Percentiles rank a stretch among this genome's conserved stretches.
phyloP scores from a whole-genome alignment of 768 basidiomycete species.

The Lactarius sp. region DNA sequence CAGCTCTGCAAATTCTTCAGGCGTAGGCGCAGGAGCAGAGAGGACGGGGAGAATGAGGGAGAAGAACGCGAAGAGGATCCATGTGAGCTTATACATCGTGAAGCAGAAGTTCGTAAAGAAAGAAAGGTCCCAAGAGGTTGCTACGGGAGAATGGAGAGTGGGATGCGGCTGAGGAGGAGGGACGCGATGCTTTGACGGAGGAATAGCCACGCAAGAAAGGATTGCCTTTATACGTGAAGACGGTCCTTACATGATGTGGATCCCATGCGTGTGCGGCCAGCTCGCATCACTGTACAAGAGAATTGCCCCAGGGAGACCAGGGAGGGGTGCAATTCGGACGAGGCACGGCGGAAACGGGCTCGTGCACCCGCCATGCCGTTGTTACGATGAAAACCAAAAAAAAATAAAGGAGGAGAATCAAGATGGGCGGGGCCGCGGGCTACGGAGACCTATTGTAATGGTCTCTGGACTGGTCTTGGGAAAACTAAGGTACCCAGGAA shows the following conservation, averaged over 20 bases:
- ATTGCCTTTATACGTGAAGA: conserved; percentile 21
- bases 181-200: conserved; percentile 26
- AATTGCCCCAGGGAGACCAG: conserved; percentile 22
- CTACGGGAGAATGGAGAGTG: conserved; percentile 10
- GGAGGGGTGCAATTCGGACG: conserved; percentile 18
- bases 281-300: conserved; percentile 21
- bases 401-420: background rate
- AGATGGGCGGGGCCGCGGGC: conserved; percentile 5
- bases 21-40: conserved; percentile 44
- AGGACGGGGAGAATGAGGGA: conserved; percentile 39
- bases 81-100: conserved; percentile 39
- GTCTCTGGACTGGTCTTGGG: conserved; percentile 19
- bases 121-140: conserved; percentile 3
- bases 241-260: conserved; percentile 21
- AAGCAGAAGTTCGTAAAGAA: conserved; percentile 1
- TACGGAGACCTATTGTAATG: conserved; percentile 5
- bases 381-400: conserved; percentile 4
- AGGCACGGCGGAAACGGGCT: conserved; percentile 23
- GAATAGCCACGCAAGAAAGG: background rate
- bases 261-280: conserved; percentile 15
- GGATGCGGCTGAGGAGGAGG: conserved; percentile 26
- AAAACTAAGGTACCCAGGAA: background rate
- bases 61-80: conserved; percentile 38
- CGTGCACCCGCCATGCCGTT: conserved; percentile 20
- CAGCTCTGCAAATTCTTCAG: conserved; percentile 34